phyloP scores from a whole-genome alignment of 1,284 basidiomycete species.

The Singerocomus inundabilis region DNA sequence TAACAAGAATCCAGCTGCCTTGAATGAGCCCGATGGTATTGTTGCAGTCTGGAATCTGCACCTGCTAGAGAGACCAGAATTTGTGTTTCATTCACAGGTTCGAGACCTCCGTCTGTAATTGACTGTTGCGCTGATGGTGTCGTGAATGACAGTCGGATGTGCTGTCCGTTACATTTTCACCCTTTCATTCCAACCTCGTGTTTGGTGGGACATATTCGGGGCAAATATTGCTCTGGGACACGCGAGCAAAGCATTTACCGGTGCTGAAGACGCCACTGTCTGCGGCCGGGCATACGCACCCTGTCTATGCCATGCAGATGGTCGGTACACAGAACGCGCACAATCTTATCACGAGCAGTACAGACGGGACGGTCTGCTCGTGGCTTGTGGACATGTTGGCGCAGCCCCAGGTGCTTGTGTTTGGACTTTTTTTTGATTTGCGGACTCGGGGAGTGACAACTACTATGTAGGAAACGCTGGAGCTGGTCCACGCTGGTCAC shows the following conservation, averaged over 20 bases:
- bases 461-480: slow-evolving; percentile 76
- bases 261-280: slow-evolving; percentile 96
- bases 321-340: slow-evolving; percentile 98
- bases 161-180: slow-evolving; percentile 93
- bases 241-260: slow-evolving; percentile 92
- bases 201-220: slow-evolving; percentile 99
- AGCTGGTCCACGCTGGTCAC: slow-evolving; percentile 81
- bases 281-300: slow-evolving; percentile 95
- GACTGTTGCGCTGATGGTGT: slow-evolving; percentile 15
- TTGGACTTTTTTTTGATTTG: background rate
- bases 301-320: slow-evolving; percentile 96
- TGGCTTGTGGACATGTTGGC: slow-evolving; percentile 99
- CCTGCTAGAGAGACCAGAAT: slow-evolving; percentile 92
- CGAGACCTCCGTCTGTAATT: slow-evolving; percentile 19
- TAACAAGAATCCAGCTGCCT: slow-evolving; percentile 89
- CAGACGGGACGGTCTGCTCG: slow-evolving; percentile 94
- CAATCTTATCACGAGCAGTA: slow-evolving; percentile 92
- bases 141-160: slow-evolving; percentile 81
- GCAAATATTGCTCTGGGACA: slow-evolving; percentile 98
- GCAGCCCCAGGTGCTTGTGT: slow-evolving; percentile 75
- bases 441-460: background rate
- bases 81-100: slow-evolving; percentile 96
- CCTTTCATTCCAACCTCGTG: slow-evolving; percentile 95
- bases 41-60: slow-evolving; percentile 98
- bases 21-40: slow-evolving; percentile 95